Conservation (phyloP, 2,329 filamentous ascomycete genomes). For the Thermoascus crustaceus region DNA sequence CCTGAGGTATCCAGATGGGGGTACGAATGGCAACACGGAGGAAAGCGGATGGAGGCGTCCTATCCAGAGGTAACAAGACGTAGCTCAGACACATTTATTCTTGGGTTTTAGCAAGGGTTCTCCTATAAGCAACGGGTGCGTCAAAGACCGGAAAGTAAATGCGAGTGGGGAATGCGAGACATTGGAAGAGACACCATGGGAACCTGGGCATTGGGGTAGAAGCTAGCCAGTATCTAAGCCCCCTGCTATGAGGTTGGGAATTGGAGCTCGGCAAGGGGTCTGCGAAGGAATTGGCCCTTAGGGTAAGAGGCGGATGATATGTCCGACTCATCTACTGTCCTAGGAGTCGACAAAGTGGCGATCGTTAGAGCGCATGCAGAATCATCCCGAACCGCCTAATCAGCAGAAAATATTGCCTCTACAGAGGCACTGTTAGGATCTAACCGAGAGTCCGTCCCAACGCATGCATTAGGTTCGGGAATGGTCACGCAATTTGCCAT, state of each 20-base stretch:
- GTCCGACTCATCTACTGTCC: neutral
- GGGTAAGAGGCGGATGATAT: constrained; percentile 1
- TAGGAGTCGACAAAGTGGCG: neutral
- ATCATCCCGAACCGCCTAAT: neutral
- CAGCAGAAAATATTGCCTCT: constrained; percentile 1
- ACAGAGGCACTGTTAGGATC: too few relatives aligned
- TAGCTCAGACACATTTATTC: constrained; percentile 4
- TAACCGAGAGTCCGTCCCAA: too few relatives aligned
- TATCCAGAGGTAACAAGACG: neutral
- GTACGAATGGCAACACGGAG: neutral
- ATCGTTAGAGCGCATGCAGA: neutral
- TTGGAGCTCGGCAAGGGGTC: neutral
- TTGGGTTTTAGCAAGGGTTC: constrained; percentile 1
- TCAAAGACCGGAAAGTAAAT: constrained; percentile 10
- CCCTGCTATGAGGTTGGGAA: neutral
- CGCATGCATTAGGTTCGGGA: constrained; percentile 5
- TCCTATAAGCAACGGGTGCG: constrained; percentile 3
- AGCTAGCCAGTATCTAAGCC: constrained; percentile 1
- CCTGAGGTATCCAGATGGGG: neutral
- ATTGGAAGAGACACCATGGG: constrained; percentile 2
- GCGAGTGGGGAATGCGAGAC: constrained; percentile 8
- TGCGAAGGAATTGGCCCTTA: neutral
- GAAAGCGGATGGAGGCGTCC: neutral
- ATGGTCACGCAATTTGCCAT: constrained; percentile 13
- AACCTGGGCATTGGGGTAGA: neutral